phyloP scores from a whole-genome alignment of 169 alveolate species.

The Eimeria acervulina region DNA sequence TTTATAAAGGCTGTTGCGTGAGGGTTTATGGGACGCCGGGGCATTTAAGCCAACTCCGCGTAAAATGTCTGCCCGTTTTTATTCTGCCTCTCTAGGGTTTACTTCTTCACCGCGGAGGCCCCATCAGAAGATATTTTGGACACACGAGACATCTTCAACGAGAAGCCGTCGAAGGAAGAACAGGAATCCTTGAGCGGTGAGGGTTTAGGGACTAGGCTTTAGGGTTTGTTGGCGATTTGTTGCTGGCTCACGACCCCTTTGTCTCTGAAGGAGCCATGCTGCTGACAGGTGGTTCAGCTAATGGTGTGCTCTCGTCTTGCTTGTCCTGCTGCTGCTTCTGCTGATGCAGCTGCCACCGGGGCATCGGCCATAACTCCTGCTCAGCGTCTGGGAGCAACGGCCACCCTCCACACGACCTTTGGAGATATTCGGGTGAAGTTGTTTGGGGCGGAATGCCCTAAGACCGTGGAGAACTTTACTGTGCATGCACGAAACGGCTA shows the following conservation, averaged over 20 bases:
- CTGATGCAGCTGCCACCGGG: slow-evolving; percentile 68
- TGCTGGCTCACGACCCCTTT: background rate
- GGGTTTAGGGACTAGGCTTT: background rate
- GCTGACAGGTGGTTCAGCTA: too few species aligned
- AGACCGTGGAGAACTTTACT: slow-evolving; percentile 98
- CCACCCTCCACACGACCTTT: slow-evolving; percentile 97
- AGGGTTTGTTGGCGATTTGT: background rate
- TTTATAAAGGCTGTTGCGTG: too few species aligned
- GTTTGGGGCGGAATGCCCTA: slow-evolving; percentile 94
- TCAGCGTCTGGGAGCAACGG: slow-evolving; percentile 91
- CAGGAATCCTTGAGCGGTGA: slow-evolving; percentile 82
- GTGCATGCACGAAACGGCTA: slow-evolving; percentile 96
- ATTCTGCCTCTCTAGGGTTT: slow-evolving; percentile 88
- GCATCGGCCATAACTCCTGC: slow-evolving; percentile 45
- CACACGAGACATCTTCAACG: slow-evolving; percentile 96
- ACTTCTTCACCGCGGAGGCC: slow-evolving; percentile 94
- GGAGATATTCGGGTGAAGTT: slow-evolving; percentile 98
- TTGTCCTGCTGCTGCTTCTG: background rate
- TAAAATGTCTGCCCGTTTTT: too few species aligned
- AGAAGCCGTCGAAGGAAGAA: slow-evolving; percentile 92
- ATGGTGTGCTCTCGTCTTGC: background rate
- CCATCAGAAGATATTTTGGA: slow-evolving; percentile 93
- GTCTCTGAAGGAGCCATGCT: too few species aligned
- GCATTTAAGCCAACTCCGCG: too few species aligned
- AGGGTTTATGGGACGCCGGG: too few species aligned